Conservation (phyloP, 2,329 filamentous ascomycete genomes). For the Aspergillus sp. region DNA sequence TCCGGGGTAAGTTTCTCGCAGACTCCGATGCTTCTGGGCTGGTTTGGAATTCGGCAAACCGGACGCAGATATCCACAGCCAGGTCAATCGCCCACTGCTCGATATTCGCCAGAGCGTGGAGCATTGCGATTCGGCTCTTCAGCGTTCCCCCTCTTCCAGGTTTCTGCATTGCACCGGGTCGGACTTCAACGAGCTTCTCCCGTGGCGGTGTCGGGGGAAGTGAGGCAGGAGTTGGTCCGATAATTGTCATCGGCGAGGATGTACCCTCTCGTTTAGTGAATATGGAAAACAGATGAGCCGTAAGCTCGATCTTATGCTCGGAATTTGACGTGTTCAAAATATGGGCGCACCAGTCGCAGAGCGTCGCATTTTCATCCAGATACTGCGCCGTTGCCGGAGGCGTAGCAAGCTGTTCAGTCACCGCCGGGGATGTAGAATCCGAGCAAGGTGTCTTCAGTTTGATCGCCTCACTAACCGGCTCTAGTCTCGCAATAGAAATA, state of each 20-base stretch:
- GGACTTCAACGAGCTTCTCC: constrained; percentile 40
- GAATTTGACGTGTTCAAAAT: constrained; percentile 47
- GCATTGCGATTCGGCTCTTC: constrained; percentile 48
- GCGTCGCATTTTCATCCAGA: constrained; percentile 42
- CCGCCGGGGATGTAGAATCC: not conserved
- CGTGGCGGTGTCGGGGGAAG: constrained; percentile 45
- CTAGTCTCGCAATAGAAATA: constrained; percentile 31
- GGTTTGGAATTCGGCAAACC: constrained; percentile 48
- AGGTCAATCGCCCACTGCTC: constrained; percentile 52
- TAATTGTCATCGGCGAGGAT: constrained; percentile 43
- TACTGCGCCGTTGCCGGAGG: constrained; percentile 25
- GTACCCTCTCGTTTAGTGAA: constrained; percentile 43
- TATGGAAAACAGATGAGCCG: constrained; percentile 44
- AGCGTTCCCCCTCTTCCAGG: constrained; percentile 44
- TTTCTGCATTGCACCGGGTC: constrained; percentile 43
- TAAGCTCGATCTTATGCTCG: constrained; percentile 50
- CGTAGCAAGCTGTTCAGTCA: not conserved
- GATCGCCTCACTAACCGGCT: constrained; percentile 48
- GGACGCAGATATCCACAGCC: constrained; percentile 49
- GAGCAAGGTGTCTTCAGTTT: constrained; percentile 38
- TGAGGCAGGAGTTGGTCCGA: constrained; percentile 32
- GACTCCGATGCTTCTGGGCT: constrained; percentile 17
- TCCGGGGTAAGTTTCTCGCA: constrained; percentile 37
- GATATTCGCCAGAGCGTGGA: constrained; percentile 51
- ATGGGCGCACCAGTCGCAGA: constrained; percentile 51